These are phyloP conservation scores for Yueomyces sp. DNA, from an alignment of 805 yeast species.

Conservation along the genomic window DNA sequence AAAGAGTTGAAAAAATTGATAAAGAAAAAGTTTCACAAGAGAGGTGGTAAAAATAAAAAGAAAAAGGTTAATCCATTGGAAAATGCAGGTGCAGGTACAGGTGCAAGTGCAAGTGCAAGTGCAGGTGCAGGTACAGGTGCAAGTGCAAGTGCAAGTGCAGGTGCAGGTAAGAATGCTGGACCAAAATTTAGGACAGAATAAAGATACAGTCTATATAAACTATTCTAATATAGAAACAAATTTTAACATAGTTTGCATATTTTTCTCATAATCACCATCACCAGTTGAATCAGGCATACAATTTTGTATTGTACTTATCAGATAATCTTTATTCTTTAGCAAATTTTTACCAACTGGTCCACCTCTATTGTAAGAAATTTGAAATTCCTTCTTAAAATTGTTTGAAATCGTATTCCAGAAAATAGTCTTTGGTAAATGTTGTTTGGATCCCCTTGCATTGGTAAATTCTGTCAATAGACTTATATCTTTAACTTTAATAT, in stretches of 20 bases:
- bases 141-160: too few relatives aligned
- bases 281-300: conserved; percentile 7
- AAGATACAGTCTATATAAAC: neutral
- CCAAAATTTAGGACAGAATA: conserved; percentile 9
- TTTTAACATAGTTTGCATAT: conserved; percentile 11
- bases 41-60: conserved; percentile 26
- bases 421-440: conserved; percentile 3
- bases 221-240: conserved; percentile 8
- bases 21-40: conserved; percentile 23
- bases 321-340: conserved; percentile 9
- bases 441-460: conserved; percentile 5
- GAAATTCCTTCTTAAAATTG: conserved; percentile 20
- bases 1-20: conserved; percentile 14
- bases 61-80: conserved; percentile 13
- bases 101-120: neutral
- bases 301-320: conserved; percentile 11
- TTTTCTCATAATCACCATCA: conserved; percentile 5
- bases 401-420: conserved; percentile 18
- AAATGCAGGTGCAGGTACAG: conserved; percentile 6
- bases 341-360: conserved; percentile 24
- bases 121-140: neutral
- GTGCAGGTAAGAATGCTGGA: neutral
- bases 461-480: conserved; percentile 10
- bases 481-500: conserved; percentile 2
- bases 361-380: conserved; percentile 20